Percentiles rank a stretch among this genome's conserved stretches.
phyloP scores from a whole-genome alignment of 805 yeast genomes.

The Zygotorulaspora chibaensis region DNA sequence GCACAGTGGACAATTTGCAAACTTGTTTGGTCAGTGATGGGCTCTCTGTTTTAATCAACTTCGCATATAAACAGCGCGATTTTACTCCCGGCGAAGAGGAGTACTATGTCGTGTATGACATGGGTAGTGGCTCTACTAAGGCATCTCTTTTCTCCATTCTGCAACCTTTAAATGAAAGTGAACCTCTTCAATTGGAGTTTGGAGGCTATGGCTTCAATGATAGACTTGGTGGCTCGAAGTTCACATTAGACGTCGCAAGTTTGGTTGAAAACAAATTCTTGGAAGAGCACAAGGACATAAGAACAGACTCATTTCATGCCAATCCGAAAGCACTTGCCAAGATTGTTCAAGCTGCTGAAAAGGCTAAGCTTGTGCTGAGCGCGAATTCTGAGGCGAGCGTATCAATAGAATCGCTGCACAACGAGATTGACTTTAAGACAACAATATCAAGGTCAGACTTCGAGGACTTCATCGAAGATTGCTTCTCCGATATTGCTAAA shows the following conservation, averaged over 20 bases:
- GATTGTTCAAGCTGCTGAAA: constrained; percentile 79
- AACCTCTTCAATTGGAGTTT: constrained; percentile 49
- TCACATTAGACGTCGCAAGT: constrained; percentile 63
- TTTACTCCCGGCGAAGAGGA: constrained; percentile 30
- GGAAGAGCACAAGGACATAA: constrained; percentile 39
- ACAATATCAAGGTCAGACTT: constrained; percentile 74
- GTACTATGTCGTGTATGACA: constrained; percentile 72
- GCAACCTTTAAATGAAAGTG: constrained; percentile 40
- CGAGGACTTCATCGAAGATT: constrained; percentile 48
- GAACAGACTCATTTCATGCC: constrained; percentile 37
- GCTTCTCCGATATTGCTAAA: constrained; percentile 42
- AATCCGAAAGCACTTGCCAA: constrained; percentile 60
- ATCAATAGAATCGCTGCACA: constrained; percentile 66
- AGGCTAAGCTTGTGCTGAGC: constrained; percentile 79
- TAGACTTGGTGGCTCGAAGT: constrained; percentile 68
- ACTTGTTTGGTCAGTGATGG: constrained; percentile 79
- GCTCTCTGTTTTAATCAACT: constrained; percentile 82
- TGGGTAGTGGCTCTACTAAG: constrained; percentile 89
- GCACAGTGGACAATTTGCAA: constrained; percentile 54
- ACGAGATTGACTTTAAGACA: constrained; percentile 71
- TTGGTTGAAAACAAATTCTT: constrained; percentile 58
- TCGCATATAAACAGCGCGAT: constrained; percentile 41
- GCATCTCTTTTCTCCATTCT: constrained; percentile 73
- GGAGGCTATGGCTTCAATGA: constrained; percentile 69
- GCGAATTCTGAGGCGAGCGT: constrained; percentile 81